Evolutionary conservation across 306 rosid genomes (phyloP).

Genomic region (Dalbergia cultrata): DNA sequence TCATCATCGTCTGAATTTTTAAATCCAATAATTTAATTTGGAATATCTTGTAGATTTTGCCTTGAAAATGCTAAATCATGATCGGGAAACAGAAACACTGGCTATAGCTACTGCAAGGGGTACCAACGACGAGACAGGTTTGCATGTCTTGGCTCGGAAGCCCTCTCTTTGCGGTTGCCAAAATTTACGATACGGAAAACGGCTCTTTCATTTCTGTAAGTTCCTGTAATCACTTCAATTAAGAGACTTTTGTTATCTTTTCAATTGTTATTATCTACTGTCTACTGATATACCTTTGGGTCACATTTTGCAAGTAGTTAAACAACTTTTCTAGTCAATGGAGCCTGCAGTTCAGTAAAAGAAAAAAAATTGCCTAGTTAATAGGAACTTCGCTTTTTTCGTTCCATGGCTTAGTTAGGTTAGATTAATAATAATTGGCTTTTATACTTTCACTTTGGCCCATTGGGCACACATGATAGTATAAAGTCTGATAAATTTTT

Average conservation of each 20-base stretch:
- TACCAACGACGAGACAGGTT: conserved; percentile 19
- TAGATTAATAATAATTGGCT: too few relatives aligned
- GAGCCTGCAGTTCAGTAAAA: too few relatives aligned
- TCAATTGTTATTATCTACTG: neutral
- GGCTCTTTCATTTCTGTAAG: conserved; percentile 47
- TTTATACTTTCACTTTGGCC: too few relatives aligned
- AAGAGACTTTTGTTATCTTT: neutral
- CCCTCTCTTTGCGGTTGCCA: conserved; percentile 16
- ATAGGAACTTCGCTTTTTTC: too few relatives aligned
- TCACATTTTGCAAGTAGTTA: neutral
- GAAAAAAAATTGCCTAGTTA: too few relatives aligned
- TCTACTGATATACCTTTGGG: neutral
- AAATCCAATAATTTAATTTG: neutral
- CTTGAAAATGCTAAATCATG: conserved; percentile 31
- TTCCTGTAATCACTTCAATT: neutral
- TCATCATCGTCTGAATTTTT: too few relatives aligned
- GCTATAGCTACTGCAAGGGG: conserved; percentile 40
- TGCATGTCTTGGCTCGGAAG: conserved; percentile 56
- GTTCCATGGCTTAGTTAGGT: too few relatives aligned
- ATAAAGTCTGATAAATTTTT: too few relatives aligned
- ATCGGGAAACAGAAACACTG: neutral
- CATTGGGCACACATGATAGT: too few relatives aligned
- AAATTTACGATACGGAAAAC: conserved; percentile 5
- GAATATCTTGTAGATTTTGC: conserved; percentile 52
- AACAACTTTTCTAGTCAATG: too few relatives aligned